phyloP scores from a whole-genome alignment of 139 green algal genomes.

The Chlamydomonas asymmetrica region DNA sequence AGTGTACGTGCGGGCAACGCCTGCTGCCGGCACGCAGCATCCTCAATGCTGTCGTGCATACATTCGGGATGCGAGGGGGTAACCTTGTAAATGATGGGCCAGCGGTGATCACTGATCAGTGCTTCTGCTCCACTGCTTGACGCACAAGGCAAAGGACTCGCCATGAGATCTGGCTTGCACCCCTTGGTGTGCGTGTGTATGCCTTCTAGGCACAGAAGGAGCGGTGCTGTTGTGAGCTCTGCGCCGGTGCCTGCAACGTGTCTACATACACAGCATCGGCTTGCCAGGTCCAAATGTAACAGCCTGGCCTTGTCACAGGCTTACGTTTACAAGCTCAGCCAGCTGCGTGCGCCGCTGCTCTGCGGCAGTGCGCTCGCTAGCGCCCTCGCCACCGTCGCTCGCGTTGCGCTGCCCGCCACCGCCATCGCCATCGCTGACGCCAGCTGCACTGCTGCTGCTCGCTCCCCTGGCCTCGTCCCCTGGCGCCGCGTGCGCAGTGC shows the following conservation, averaged over 20 bases:
- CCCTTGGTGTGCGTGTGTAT: too few relatives aligned
- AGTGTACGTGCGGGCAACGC: not conserved
- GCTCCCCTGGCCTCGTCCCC: not conserved
- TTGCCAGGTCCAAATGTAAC: too few relatives aligned
- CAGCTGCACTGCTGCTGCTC: constrained; percentile 10
- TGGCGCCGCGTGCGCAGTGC: not conserved
- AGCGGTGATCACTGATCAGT: not conserved
- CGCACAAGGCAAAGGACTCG: too few relatives aligned
- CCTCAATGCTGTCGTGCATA: not conserved
- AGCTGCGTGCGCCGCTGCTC: constrained; percentile 6
- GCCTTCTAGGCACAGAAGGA: too few relatives aligned
- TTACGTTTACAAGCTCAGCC: constrained; percentile 20
- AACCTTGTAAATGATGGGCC: not conserved
- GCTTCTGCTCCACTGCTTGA: too few relatives aligned
- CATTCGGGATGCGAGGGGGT: not conserved
- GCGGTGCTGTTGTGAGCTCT: too few relatives aligned
- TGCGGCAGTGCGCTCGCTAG: not conserved
- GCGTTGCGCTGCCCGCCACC: not conserved
- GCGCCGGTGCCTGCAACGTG: too few relatives aligned
- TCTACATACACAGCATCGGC: too few relatives aligned
- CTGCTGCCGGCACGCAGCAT: not conserved
- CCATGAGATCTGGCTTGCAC: too few relatives aligned
- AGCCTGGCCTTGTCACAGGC: too few relatives aligned
- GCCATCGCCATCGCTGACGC: not conserved
- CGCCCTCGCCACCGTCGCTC: not conserved